Conservation (phyloP, 2,329 filamentous ascomycete species). For the Colletotrichum spaethianum region DNA sequence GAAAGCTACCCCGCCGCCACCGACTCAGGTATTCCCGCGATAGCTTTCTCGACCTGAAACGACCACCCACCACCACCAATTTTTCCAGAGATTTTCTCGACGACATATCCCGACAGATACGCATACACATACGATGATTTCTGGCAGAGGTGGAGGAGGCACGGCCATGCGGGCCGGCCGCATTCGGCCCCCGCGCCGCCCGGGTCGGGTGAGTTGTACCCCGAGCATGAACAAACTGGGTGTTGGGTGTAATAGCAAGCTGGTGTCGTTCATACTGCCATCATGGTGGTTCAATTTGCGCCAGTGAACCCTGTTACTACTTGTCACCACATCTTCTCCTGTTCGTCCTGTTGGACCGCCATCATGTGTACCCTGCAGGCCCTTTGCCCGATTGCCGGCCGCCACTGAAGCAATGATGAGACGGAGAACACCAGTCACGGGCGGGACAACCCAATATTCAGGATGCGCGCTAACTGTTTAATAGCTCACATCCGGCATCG, state of each 20-base stretch:
- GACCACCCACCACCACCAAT: neutral
- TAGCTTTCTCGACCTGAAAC: constrained; percentile 38
- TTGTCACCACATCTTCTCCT: too few relatives aligned
- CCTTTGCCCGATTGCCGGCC: neutral
- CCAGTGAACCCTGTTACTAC: too few relatives aligned
- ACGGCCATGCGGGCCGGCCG: constrained; percentile 54
- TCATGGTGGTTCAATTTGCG: neutral
- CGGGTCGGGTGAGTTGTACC: constrained; percentile 55
- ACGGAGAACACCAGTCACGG: neutral
- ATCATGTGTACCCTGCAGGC: neutral
- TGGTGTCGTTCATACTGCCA: neutral
- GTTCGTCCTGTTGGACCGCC: neutral
- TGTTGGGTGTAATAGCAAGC: neutral
- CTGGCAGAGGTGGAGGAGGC: constrained; percentile 60
- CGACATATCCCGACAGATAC: neutral
- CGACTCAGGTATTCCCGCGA: constrained; percentile 27
- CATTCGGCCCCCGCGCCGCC: constrained; percentile 60
- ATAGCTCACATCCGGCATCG: constrained; percentile 46
- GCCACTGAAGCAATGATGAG: neutral
- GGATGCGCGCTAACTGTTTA: constrained; percentile 9
- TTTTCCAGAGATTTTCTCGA: neutral
- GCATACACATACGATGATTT: constrained; percentile 58
- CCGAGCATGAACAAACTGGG: constrained; percentile 21
- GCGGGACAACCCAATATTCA: neutral
- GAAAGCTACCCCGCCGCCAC: constrained; percentile 41